Conservation (phyloP, 176 grass and related monocot genomes). For the Chrysopogon serrulatus region DNA sequence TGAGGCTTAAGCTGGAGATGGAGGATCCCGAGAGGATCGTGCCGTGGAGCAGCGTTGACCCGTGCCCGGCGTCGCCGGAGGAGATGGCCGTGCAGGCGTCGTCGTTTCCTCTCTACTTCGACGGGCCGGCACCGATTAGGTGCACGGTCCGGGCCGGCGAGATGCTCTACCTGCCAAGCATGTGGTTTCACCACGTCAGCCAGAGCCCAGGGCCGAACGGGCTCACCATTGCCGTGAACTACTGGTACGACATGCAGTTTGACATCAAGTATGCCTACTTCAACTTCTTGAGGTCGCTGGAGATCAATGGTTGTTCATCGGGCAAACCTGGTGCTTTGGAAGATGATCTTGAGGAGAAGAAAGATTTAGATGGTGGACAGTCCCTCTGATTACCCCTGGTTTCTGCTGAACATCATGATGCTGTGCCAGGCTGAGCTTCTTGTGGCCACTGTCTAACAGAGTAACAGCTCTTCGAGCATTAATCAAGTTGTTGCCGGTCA, state of each 20-base stretch:
- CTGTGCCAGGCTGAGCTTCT: neutral
- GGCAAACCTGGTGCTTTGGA: neutral
- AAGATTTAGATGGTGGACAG: neutral
- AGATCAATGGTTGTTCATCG: neutral
- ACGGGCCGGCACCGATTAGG: conserved; percentile 60
- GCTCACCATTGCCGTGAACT: conserved; percentile 90
- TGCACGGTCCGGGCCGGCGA: conserved; percentile 88
- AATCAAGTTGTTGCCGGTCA: neutral
- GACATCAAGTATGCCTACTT: conserved; percentile 98
- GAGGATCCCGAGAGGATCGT: conserved; percentile 58
- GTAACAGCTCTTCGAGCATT: neutral
- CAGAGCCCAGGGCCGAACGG: conserved; percentile 79
- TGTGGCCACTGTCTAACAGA: neutral
- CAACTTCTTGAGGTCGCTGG: conserved; percentile 68
- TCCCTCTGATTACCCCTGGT: neutral
- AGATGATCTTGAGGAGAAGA: conserved; percentile 9
- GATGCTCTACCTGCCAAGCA: conserved; percentile 94
- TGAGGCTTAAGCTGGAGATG: conserved; percentile 60
- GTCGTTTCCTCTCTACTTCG: conserved; percentile 73
- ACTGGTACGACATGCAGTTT: conserved; percentile 99
- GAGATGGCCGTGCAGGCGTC: conserved; percentile 41
- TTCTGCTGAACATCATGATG: neutral
- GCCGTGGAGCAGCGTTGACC: conserved; percentile 92
- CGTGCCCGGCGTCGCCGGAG: conserved; percentile 55
- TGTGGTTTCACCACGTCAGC: conserved; percentile 98